phyloP scores from a whole-genome alignment of 2,329 filamentous ascomycete species.

The Lojkania enalia region DNA sequence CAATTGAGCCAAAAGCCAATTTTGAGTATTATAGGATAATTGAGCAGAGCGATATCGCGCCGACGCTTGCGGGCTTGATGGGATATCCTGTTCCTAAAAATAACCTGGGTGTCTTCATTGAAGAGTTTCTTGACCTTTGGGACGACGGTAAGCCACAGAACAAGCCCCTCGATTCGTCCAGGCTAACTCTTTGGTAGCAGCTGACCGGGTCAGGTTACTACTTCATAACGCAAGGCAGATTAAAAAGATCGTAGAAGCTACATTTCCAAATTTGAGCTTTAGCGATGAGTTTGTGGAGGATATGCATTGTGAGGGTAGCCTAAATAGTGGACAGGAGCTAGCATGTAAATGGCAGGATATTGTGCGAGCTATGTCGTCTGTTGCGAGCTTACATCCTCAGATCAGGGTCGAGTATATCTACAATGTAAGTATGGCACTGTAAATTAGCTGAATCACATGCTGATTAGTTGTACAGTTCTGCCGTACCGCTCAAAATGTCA shows the following conservation, averaged over 20 bases:
- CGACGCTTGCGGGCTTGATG: constrained; percentile 82
- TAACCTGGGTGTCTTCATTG: constrained; percentile 84
- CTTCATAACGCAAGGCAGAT: constrained; percentile 81
- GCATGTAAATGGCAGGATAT: constrained; percentile 69
- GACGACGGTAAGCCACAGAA: constrained; percentile 54
- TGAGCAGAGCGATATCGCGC: constrained; percentile 94
- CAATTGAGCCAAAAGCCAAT: constrained; percentile 64
- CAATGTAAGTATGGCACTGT: constrained; percentile 39
- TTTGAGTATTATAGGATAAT: constrained; percentile 83
- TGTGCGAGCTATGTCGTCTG: constrained; percentile 15
- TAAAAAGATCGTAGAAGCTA: constrained; percentile 72
- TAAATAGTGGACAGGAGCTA: constrained; percentile 48
- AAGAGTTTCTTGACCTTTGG: constrained; percentile 80
- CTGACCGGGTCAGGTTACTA: constrained; percentile 68
- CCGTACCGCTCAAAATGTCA: constrained; percentile 70
- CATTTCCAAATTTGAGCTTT: constrained; percentile 64
- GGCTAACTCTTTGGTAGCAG: constrained; percentile 32
- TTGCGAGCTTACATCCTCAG: constrained; percentile 10
- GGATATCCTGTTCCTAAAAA: constrained; percentile 89
- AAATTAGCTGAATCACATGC: not conserved
- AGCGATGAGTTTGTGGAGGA: constrained; percentile 28
- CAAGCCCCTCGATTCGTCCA: not conserved
- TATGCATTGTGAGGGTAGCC: constrained; percentile 16
- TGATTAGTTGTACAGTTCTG: constrained; percentile 58
- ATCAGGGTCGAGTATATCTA: constrained; percentile 44